Base-by-base conservation (phyloP, 1,284 basidiomycete genomes). In the Polyporus tsugae region DNA sequence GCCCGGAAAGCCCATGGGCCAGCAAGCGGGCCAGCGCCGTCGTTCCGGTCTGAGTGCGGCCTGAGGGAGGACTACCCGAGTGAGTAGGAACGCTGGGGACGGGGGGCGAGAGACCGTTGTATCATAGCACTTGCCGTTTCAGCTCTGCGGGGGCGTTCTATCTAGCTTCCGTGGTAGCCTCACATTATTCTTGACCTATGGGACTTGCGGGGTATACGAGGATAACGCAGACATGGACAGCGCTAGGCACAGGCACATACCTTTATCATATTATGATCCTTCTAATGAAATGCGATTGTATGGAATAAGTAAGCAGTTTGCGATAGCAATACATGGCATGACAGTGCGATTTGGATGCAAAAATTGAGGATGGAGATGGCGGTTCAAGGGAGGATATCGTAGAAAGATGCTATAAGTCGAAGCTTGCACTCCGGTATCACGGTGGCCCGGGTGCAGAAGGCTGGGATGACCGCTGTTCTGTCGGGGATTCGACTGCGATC, bases 401-500 rank as follows among this genome's bases (percentile, higher is more conserved):
- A 33, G 13, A 29, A 10, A 58, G 36, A 35, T n/a, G n/a, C 19
- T 60, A 7, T 17, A 44, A 11, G 17, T 36, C 60, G 17, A 29
- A 15, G 38, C 9, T 25, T 13, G 52, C 29, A 33, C 58, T 59
- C n/a, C 7, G 10, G 38, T 5, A 25, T 60, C 38, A 60, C 5
- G 58, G 25, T 46, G 29, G 55, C 35, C 6, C 38, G 2, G 62
- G 10, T 1, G 71, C 17, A 4, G 63, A 19, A 6, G 22, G 65
- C 46, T 53, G 49, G 35, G 55, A 49, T 29, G 60, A 15, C 13
- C 25, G 65, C 7, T 49, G 52, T 15, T 70, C 66, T 15, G 60
- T 62, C 7, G 63, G 60, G 11, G 69, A 63, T 36, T 76, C 74
- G 15, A 74, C 65, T 2, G 90, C 84, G 17, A 94, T 86, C 72